A percentile compares a stretch with the other conserved stretches of the same genome.
Conservation (phyloP, 345 rosid species). For the Populus simonii region DNA sequence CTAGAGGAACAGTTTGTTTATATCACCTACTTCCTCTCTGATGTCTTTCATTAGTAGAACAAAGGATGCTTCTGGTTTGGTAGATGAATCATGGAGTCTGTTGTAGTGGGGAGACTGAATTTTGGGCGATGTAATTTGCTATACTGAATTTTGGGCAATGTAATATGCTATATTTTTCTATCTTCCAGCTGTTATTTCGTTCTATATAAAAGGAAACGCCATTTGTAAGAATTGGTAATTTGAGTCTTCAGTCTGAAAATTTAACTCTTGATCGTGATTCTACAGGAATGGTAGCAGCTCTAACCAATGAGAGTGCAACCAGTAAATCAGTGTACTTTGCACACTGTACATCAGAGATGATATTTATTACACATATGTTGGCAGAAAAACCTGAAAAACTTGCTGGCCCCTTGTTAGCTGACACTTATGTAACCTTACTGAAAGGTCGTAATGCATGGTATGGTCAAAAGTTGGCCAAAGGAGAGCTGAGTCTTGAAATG, state of each 20-base stretch:
- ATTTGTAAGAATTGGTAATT: not conserved
- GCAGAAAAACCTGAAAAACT: constrained; percentile 94
- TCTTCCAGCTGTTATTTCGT: not conserved
- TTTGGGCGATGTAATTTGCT: not conserved
- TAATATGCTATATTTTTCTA: not conserved
- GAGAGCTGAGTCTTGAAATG: constrained; percentile 74
- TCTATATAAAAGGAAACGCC: too few relatives aligned
- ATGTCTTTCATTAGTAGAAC: not conserved
- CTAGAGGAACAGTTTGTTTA: not conserved
- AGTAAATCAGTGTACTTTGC: constrained; percentile 97
- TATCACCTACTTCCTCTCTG: not conserved
- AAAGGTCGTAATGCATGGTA: constrained; percentile 99
- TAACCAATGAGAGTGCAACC: constrained; percentile 95
- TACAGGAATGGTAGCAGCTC: constrained; percentile 90
- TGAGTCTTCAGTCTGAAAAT: not conserved
- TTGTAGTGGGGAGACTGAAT: not conserved
- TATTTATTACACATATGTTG: constrained; percentile 89
- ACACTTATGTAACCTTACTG: constrained; percentile 84
- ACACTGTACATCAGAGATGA: constrained; percentile 96
- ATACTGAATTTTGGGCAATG: not conserved
- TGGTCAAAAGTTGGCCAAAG: constrained; percentile 84
- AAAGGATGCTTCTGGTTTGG: not conserved
- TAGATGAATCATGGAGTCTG: not conserved
- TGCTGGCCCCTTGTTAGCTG: constrained; percentile 94
- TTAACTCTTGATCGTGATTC: constrained; percentile 3